These are phyloP conservation scores for Staphylotrichum tortipilum DNA, from an alignment of 495 filamentous ascomycete species.

Conservation along the genomic window DNA sequence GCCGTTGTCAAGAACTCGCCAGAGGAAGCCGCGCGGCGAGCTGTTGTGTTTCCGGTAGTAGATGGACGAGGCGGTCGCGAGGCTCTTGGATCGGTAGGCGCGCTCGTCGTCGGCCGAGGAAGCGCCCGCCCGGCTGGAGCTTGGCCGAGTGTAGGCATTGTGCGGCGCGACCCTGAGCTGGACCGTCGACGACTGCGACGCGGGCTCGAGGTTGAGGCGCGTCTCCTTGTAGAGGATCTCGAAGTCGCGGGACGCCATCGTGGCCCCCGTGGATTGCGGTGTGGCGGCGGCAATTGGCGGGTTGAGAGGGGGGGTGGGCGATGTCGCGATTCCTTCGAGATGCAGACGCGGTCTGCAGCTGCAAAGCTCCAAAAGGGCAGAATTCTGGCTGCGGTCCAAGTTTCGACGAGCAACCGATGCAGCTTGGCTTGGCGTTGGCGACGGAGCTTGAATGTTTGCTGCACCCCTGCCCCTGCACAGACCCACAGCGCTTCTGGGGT, in stretches of 20 bases:
- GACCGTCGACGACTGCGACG: conserved; percentile 57
- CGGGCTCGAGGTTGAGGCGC: conserved; percentile 69
- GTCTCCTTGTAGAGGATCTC: conserved; percentile 73
- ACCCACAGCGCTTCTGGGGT: too few relatives aligned
- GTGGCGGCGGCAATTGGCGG: conserved; percentile 15
- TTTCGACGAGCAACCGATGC: too few relatives aligned
- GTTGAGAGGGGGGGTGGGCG: neutral
- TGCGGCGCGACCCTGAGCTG: conserved; percentile 60
- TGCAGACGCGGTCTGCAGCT: conserved; percentile 19
- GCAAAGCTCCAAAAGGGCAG: conserved; percentile 19
- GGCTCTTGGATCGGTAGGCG: conserved; percentile 56
- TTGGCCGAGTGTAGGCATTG: conserved; percentile 32
- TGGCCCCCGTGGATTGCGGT: conserved; percentile 31
- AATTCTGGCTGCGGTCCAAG: conserved; percentile 20
- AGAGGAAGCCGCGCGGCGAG: conserved; percentile 78
- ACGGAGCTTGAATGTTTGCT: conserved; percentile 2
- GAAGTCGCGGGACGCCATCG: conserved; percentile 35
- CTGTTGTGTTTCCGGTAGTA: conserved; percentile 68
- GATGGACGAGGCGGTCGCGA: conserved; percentile 73
- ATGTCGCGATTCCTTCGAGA: conserved; percentile 17
- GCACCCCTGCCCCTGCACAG: neutral
- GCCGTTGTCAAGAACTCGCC: conserved; percentile 76
- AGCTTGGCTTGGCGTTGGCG: too few relatives aligned
- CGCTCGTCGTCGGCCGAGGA: conserved; percentile 57
- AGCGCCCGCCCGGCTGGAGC: conserved; percentile 16